Evolutionary conservation across 306 rosid species (phyloP).

Genomic region (Potentilla sterilis): DNA sequence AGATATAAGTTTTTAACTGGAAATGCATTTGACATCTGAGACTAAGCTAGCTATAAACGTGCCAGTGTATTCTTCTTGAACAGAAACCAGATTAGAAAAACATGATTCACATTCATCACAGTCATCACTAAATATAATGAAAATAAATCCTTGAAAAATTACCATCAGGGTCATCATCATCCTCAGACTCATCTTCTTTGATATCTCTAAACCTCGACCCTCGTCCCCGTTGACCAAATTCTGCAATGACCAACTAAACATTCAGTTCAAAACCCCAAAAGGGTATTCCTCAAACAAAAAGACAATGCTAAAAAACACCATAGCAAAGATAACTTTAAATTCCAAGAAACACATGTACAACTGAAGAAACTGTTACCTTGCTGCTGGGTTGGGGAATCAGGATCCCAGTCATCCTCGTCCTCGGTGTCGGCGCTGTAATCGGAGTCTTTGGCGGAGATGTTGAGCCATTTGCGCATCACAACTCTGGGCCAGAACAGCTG

Average conservation of each 20-base stretch:
- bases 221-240: constrained; percentile 24
- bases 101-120: background rate
- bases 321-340: background rate
- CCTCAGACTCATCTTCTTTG: constrained; percentile 30
- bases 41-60: background rate
- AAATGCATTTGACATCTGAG: constrained; percentile 10
- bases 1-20: constrained; percentile 9
- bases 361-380: constrained; percentile 24
- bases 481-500: constrained; percentile 79
- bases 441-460: constrained; percentile 52
- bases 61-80: background rate
- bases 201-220: constrained; percentile 32
- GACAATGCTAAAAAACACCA: background rate
- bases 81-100: background rate
- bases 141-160: constrained; percentile 6
- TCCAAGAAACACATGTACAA: background rate
- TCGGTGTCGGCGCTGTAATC: constrained; percentile 72
- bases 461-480: constrained; percentile 79
- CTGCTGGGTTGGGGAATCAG: constrained; percentile 46
- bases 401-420: constrained; percentile 42
- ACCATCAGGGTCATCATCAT: constrained; percentile 48
- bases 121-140: background rate
- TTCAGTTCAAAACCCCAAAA: constrained; percentile 18
- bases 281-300: background rate
- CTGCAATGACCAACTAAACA: constrained; percentile 24